A percentile compares a stretch with the other conserved stretches of the same genome.
Evolutionary conservation across 768 basidiomycete genomes (phyloP).

Genomic region (Russula dissimulans): DNA sequence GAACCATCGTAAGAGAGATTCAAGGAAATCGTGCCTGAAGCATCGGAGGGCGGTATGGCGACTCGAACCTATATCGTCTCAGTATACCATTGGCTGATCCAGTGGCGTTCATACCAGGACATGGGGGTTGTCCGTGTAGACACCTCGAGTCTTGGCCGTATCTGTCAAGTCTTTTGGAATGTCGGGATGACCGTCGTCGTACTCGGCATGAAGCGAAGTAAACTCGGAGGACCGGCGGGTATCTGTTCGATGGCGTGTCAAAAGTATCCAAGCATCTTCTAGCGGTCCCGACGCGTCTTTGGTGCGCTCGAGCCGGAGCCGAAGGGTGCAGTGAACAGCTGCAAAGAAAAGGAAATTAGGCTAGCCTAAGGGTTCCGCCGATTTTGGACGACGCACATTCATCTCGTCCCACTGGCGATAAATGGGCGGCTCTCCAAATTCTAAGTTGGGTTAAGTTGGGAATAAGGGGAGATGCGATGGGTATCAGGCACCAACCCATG

Average conservation of each 20-base stretch:
- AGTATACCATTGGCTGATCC: background rate
- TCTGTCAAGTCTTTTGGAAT: background rate
- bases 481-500: slow-evolving; percentile 49
- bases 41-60: slow-evolving; percentile 3
- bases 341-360: background rate
- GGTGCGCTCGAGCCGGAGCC: slow-evolving; percentile 29
- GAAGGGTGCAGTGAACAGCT: slow-evolving; percentile 36
- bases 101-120: slow-evolving; percentile 6
- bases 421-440: slow-evolving; percentile 25
- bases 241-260: slow-evolving; percentile 65
- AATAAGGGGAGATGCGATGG: background rate
- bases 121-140: slow-evolving; percentile 19
- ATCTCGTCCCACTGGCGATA: slow-evolving; percentile 19
- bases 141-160: slow-evolving; percentile 8
- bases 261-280: slow-evolving; percentile 66
- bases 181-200: slow-evolving; percentile 23
- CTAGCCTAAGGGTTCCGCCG: background rate
- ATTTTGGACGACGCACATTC: slow-evolving; percentile 25
- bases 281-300: background rate
- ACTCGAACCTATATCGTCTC: slow-evolving; percentile 17
- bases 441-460: slow-evolving; percentile 16
- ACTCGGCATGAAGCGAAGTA: slow-evolving; percentile 52
- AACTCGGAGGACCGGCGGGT: slow-evolving; percentile 56
- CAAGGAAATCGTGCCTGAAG: slow-evolving; percentile 38
- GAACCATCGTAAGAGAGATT: slow-evolving; percentile 63